Percentiles rank a stretch among this genome's conserved stretches.
phyloP scores from a whole-genome alignment of 2,329 filamentous ascomycete species.

The Calonectria montana region DNA sequence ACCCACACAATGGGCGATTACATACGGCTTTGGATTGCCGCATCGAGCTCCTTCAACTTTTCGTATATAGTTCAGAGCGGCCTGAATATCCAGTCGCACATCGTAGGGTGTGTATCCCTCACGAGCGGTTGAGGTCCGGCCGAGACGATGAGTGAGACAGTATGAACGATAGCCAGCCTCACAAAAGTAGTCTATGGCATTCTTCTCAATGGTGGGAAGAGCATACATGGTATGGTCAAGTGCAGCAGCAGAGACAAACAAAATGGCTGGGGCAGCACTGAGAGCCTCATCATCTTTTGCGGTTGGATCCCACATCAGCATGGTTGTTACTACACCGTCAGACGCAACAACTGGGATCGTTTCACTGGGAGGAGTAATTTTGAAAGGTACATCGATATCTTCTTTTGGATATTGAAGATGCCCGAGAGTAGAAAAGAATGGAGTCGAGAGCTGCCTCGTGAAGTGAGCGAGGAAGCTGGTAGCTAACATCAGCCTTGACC shows the following conservation, averaged over 20 bases:
- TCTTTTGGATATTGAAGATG: slow-evolving; percentile 31
- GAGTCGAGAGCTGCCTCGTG: slow-evolving; percentile 15
- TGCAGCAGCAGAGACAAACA: slow-evolving; percentile 72
- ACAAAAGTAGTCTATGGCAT: slow-evolving; percentile 72
- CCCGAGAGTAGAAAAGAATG: slow-evolving; percentile 35
- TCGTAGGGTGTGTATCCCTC: slow-evolving; percentile 69
- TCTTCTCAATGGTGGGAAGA: slow-evolving; percentile 70
- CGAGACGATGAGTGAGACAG: slow-evolving; percentile 68
- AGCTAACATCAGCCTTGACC: slow-evolving; percentile 8
- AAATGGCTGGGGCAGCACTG: slow-evolving; percentile 47
- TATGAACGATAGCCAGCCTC: slow-evolving; percentile 70
- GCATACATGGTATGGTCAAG: slow-evolving; percentile 73
- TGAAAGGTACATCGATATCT: slow-evolving; percentile 1
- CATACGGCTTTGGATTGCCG: slow-evolving; percentile 58
- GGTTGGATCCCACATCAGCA: slow-evolving; percentile 68
- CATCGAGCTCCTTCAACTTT: slow-evolving; percentile 42
- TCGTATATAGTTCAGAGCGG: slow-evolving; percentile 66
- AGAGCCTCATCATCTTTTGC: slow-evolving; percentile 40
- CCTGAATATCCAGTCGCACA: slow-evolving; percentile 67
- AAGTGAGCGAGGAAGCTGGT: slow-evolving; percentile 26
- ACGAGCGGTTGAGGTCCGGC: slow-evolving; percentile 62
- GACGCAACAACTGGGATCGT: slow-evolving; percentile 59
- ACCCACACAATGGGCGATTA: slow-evolving; percentile 73
- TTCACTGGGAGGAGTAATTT: slow-evolving; percentile 46
- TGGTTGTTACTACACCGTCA: slow-evolving; percentile 63